Evolutionary conservation across 345 rosid species (phyloP).

Genomic region (Streptanthus diversifolius): DNA sequence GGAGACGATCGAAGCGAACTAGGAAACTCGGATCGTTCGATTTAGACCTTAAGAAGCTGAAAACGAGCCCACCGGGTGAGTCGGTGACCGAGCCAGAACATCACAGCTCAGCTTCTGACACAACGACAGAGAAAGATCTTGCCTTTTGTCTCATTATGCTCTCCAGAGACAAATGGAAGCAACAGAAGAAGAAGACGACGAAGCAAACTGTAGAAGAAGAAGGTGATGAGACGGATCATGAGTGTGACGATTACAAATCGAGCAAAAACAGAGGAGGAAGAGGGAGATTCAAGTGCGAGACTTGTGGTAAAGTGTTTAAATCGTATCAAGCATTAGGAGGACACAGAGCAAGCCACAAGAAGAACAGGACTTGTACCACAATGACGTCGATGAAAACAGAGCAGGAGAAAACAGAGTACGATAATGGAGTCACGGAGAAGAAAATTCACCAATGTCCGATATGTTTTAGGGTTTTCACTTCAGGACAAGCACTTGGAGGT

Average conservation of each 20-base stretch:
- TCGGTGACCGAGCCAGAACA: slow-evolving; percentile 53
- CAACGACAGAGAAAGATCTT: slow-evolving; percentile 78
- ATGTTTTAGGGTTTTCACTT: slow-evolving; percentile 73
- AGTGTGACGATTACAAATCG: slow-evolving; percentile 41
- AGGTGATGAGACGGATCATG: slow-evolving; percentile 36
- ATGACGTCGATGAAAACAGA: slow-evolving; percentile 11
- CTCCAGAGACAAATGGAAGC: slow-evolving; percentile 75
- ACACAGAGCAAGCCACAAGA: slow-evolving; percentile 91
- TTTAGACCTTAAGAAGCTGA: slow-evolving; percentile 26
- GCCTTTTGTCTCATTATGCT: slow-evolving; percentile 96
- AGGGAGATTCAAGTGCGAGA: slow-evolving; percentile 64
- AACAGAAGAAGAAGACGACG: slow-evolving; percentile 28
- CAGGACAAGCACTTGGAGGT: slow-evolving; percentile 98
- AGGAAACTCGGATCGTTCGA: slow-evolving; percentile 37
- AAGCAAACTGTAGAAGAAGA: slow-evolving; percentile 12
- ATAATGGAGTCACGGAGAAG: slow-evolving; percentile 33
- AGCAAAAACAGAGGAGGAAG: slow-evolving; percentile 36
- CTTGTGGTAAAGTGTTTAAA: slow-evolving; percentile 71
- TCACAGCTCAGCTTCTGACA: slow-evolving; percentile 73
- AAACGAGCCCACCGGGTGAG: slow-evolving; percentile 13
- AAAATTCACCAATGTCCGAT: slow-evolving; percentile 76
- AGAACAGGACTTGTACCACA: slow-evolving; percentile 40
- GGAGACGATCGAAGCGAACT: slow-evolving; percentile 62
- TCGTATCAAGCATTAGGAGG: slow-evolving; percentile 95
- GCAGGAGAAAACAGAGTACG: slow-evolving; percentile 38